Conservation (phyloP, 305 asterid species). For the Fraxinus floribunda region DNA sequence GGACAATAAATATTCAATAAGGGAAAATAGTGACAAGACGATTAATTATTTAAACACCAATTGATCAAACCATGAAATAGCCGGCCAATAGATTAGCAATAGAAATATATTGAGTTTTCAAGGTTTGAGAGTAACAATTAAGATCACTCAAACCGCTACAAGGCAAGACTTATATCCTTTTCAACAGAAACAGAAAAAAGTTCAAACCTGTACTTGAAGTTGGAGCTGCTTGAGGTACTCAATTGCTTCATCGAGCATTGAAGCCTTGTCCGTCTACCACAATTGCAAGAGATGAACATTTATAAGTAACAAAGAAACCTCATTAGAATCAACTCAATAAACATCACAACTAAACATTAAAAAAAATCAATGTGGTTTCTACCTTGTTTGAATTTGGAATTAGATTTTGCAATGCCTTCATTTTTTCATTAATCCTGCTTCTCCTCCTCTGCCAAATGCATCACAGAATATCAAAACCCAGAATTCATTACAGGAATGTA, state of each 20-base stretch:
- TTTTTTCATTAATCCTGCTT: conserved; percentile 82
- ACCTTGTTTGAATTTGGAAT: conserved; percentile 86
- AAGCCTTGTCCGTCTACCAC: conserved; percentile 74
- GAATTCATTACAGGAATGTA: background rate
- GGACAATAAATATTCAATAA: background rate
- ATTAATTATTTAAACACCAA: background rate
- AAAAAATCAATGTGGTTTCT: background rate
- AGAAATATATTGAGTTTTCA: background rate
- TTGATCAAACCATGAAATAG: background rate
- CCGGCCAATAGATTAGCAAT: background rate
- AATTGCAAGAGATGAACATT: conserved; percentile 6
- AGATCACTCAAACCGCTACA: background rate
- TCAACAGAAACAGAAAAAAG: background rate
- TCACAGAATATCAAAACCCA: background rate
- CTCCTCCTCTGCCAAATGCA: conserved; percentile 58
- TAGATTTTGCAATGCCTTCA: conserved; percentile 76
- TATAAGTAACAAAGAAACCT: background rate
- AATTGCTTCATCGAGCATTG: conserved; percentile 85
- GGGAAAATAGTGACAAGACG: background rate
- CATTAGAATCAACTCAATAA: background rate
- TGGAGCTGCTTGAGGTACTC: conserved; percentile 84
- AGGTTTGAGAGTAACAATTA: background rate
- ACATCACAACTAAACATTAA: background rate
- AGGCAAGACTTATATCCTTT: background rate
- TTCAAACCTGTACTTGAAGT: conserved; percentile 72